Base-by-base conservation (phyloP, 345 rosid genomes). In the Lumnitzera littorea region DNA sequence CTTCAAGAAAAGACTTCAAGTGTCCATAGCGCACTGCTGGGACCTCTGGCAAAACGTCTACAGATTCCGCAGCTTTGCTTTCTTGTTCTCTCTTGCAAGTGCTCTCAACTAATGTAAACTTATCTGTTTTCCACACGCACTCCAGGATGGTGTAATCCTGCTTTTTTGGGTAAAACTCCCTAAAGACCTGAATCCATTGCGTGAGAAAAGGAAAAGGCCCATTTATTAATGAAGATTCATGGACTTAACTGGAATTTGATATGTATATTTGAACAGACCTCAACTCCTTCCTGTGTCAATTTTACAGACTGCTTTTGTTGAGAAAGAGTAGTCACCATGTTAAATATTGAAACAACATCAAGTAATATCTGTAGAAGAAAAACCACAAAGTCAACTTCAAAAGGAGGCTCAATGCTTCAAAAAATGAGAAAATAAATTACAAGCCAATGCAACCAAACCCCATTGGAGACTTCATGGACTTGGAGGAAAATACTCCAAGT, bases 281-380 rank as follows among this genome's bases (percentile, higher is more conserved):
- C 97, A 66, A 87, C 59, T 68, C 91, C 89, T 50, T 84, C 82
- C 59, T 78, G 76, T 12, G 65, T 78, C 74, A 94, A 75, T 72
- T 81, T 87, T 24, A 81, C 75, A 60, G 90, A 84, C 50, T 89
- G 99, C 77, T 84, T 86, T 78, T 76, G 75, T 67, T 76, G 79
- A 48, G 95, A 87, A 58, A 79, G 62, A 62, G 87, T 80, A 55
- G 85, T 72, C 46, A 87, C 96, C 48, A 51, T 59, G 75, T 89
- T 89, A 78, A 85, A 87, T 65, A 82, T 72, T 12, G 78, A 63
- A 64, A 87, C 95, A 47, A 71, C 73, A 56, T 89, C 97, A 54
- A 92, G 78, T 62, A 94, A 75, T 69, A 94, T 77, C 99, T 90
- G 82, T 64, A 78, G 4, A 11, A 36, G 11, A 36, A 5, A 36